Percentiles rank a stretch among this genome's conserved stretches.
Evolutionary conservation across 495 filamentous ascomycete genomes (phyloP).

Genomic region (Bacidia rubella): DNA sequence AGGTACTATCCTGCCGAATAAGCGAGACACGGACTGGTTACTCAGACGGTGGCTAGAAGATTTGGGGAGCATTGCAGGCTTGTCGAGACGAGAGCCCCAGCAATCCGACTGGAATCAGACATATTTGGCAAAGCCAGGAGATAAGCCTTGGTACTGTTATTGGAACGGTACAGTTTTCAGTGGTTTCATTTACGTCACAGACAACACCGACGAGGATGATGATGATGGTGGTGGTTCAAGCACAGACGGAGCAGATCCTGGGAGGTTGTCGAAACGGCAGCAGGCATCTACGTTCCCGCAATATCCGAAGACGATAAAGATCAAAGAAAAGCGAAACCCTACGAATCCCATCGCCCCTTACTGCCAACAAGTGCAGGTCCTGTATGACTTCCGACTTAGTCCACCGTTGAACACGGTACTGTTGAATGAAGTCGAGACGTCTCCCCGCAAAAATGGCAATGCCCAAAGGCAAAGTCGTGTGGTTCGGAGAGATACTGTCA

Average conservation of each 20-base stretch:
- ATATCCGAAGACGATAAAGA: conserved; percentile 64
- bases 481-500: neutral
- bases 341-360: conserved; percentile 33
- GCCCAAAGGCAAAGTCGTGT: neutral
- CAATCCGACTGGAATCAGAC: conserved; percentile 27
- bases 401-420: conserved; percentile 23
- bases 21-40: conserved; percentile 9
- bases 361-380: conserved; percentile 61
- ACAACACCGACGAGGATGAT: conserved; percentile 16
- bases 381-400: conserved; percentile 31
- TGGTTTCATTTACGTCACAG: conserved; percentile 53
- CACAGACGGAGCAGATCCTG: no score
- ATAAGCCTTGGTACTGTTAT: conserved; percentile 75
- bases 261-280: no score
- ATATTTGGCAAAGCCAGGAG: conserved; percentile 36
- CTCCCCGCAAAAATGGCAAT: conserved; percentile 14
- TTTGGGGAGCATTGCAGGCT: neutral
- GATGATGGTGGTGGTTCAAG: conserved; percentile 2
- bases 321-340: conserved; percentile 58
- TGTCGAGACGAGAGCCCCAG: neutral
- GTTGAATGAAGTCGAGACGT: neutral
- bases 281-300: conserved; percentile 12
- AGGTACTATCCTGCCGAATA: conserved; percentile 7
- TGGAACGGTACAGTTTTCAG: conserved; percentile 78
- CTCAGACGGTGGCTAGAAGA: conserved; percentile 21